phyloP scores from a whole-genome alignment of 179 eudicot genomes.

The Gypsophila paniculata region DNA sequence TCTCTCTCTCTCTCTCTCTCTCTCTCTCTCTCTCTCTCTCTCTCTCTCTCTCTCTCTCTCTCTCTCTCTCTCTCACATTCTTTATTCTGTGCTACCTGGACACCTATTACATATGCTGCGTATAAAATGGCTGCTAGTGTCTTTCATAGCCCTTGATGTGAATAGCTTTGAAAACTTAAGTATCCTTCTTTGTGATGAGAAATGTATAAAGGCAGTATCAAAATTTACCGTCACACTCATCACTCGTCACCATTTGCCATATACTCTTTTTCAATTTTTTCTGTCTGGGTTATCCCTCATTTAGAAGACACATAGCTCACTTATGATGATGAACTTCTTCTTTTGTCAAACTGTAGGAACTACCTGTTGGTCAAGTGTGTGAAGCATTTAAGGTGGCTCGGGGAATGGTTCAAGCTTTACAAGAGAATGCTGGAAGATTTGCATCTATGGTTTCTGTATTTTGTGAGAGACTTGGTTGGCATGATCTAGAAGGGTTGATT shows the following conservation, averaged over 20 bases:
- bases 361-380: slow-evolving; percentile 84
- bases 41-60: not conserved
- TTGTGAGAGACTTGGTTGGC: slow-evolving; percentile 99
- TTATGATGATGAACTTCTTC: slow-evolving; percentile 12
- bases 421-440: slow-evolving; percentile 99
- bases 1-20: not conserved
- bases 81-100: not conserved
- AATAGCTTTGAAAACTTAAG: not conserved
- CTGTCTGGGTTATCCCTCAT: not conserved
- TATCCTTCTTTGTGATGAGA: slow-evolving; percentile 7
- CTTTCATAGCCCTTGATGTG: not conserved
- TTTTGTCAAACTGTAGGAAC: slow-evolving; percentile 53
- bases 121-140: slow-evolving; percentile 12
- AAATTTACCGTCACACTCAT: not conserved
- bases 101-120: not conserved
- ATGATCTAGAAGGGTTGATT: slow-evolving; percentile 88
- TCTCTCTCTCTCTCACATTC: not conserved
- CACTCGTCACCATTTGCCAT: not conserved
- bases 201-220: slow-evolving; percentile 5
- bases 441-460: slow-evolving; percentile 97
- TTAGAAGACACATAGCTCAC: slow-evolving; percentile 1
- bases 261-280: not conserved
- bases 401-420: slow-evolving; percentile 96
- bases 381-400: slow-evolving; percentile 94
- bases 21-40: not conserved